These are phyloP conservation scores for Paecilomyces sp. DNA, from an alignment of 2,329 filamentous ascomycete species.

Conservation along the genomic window DNA sequence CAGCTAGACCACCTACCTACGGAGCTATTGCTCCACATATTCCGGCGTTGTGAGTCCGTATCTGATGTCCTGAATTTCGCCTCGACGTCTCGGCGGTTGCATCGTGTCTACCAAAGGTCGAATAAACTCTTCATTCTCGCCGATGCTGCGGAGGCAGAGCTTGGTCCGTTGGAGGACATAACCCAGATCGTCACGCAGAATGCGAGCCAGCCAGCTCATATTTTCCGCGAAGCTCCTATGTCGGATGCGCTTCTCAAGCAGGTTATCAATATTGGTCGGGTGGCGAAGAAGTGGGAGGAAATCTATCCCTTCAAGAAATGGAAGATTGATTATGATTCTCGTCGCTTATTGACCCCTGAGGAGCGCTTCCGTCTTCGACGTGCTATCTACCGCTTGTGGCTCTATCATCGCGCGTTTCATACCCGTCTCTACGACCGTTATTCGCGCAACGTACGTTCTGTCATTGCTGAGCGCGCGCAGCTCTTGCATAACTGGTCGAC, in stretches of 20 bases:
- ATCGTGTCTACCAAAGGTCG: slow-evolving; percentile 45
- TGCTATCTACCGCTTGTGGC: slow-evolving; percentile 55
- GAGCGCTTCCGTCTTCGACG: slow-evolving; percentile 49
- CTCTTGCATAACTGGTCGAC: slow-evolving; percentile 55
- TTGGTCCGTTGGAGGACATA: slow-evolving; percentile 52
- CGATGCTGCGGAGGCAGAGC: slow-evolving; percentile 47
- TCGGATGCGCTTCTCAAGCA: slow-evolving; percentile 51
- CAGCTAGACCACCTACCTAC: slow-evolving; percentile 49
- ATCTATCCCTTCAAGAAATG: slow-evolving; percentile 59
- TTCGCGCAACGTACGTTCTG: slow-evolving; percentile 38
- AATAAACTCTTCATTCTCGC: slow-evolving; percentile 50
- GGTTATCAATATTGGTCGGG: slow-evolving; percentile 45
- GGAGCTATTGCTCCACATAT: slow-evolving; percentile 53
- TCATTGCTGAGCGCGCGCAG: slow-evolving; percentile 46
- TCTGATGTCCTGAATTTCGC: slow-evolving; percentile 49
- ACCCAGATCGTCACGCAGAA: slow-evolving; percentile 56
- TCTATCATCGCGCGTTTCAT: slow-evolving; percentile 54
- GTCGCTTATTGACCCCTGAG: slow-evolving; percentile 43
- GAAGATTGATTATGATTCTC: slow-evolving; percentile 50
- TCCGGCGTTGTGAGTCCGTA: slow-evolving; percentile 46
- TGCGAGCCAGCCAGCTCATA: slow-evolving; percentile 50
- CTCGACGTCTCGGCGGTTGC: slow-evolving; percentile 49
- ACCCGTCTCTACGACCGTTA: slow-evolving; percentile 45
- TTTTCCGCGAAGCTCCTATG: slow-evolving; percentile 45
- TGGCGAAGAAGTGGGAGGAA: slow-evolving; percentile 52